Evolutionary conservation across 305 asterid genomes (phyloP).

Genomic region (Solanum hybrid): DNA sequence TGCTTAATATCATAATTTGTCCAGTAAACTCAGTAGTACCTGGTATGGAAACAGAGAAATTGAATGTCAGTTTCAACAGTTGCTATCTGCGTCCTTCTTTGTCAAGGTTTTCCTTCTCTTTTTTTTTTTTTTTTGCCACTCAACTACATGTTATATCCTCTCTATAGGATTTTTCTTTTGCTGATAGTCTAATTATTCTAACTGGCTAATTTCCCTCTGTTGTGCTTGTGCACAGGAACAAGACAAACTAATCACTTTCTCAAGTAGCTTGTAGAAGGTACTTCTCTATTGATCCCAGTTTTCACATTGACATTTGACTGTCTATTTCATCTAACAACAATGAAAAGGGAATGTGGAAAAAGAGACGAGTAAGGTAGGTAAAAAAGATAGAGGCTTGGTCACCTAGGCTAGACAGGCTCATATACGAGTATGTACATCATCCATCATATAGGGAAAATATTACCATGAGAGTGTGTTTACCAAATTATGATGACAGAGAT

Average conservation of each 20-base stretch:
- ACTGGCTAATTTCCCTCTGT: background rate
- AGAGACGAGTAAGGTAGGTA: background rate
- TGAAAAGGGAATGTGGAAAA: background rate
- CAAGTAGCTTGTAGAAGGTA: background rate
- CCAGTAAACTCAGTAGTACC: background rate
- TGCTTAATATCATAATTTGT: background rate
- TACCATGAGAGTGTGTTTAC: background rate
- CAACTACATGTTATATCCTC: background rate
- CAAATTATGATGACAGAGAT: background rate
- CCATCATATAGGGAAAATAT: background rate
- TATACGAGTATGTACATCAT: background rate
- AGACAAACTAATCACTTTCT: background rate
- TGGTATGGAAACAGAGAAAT: background rate
- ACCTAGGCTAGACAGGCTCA: background rate
- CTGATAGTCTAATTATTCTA: background rate
- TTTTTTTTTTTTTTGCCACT: background rate
- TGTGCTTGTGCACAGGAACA: background rate
- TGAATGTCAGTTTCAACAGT: background rate
- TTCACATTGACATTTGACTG: background rate
- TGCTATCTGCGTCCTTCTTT: background rate
- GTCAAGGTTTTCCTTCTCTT: background rate
- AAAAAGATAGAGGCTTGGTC: background rate
- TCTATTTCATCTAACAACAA: background rate
- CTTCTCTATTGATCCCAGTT: background rate
- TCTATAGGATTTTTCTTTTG: background rate